Base-by-base conservation (phyloP, 23 red algal species). In the Gracilaria vermiculophylla region DNA sequence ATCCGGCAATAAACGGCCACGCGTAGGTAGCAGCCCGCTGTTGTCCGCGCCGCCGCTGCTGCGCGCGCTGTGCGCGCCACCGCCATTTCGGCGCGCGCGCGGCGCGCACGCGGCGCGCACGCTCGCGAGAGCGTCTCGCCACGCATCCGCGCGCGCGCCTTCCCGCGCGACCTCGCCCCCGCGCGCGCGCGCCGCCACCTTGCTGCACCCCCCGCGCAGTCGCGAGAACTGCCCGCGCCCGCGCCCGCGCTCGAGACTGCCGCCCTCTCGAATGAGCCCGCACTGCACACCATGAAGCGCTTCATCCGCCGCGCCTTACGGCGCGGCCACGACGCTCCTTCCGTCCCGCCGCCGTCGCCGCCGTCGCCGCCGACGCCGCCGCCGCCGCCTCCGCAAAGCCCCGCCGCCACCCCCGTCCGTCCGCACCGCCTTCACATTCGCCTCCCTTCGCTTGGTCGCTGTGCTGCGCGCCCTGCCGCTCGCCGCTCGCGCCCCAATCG, bases 271-370 rank as follows among this genome's bases (percentile, higher is more conserved):
- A 73, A 73, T 73, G 67, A 45, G 39, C 35, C 20, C 42, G 39
- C 36, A 42, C 39, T 48, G 7, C 21, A 44, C 29, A 39, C 24
- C 49, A 79, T 79, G 76, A 79, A 57, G 34, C 37, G 53, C 1
- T 55, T 79, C 7, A 45, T 78, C 21, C 76, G 50, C 19, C 76
- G 76, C 53, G 76, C 76, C 21, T 35, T 78, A 7, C 16, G 74
- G 31, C 50, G 24, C 28, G 20, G 33, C 48, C 76, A 60, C 1
- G 13, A 60, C 7, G 3, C 71, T 33, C 12, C 43, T 47, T 47
- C 43, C 12, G 6, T 12, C 12, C 17, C 49, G 28, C 32, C 2
- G 1, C 31, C 76, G 5, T 20, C 76, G 21, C 53, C 37, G 14
- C 25, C 76, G 13, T 31, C 34, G 21, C 76, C 9, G 34, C 33